Evolutionary conservation across 2,329 filamentous ascomycete species (phyloP).

Genomic region (Rutstroemia sydowiana): DNA sequence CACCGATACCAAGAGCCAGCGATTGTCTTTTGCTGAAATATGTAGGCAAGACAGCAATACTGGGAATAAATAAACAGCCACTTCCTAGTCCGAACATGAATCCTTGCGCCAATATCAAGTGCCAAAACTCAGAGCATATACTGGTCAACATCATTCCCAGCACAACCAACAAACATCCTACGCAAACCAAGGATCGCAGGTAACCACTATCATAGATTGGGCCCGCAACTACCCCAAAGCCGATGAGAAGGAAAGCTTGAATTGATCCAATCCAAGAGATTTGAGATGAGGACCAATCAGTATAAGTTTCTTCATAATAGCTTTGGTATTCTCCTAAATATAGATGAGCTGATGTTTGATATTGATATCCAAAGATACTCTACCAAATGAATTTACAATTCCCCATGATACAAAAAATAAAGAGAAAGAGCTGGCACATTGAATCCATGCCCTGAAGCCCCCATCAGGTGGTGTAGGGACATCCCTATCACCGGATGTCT

Average conservation of each 20-base stretch:
- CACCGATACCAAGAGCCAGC: constrained; percentile 33
- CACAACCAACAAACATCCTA: constrained; percentile 28
- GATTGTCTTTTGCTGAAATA: constrained; percentile 36
- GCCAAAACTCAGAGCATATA: constrained; percentile 34
- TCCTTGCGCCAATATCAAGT: constrained; percentile 38
- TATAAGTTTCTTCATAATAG: constrained; percentile 33
- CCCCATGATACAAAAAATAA: constrained; percentile 19
- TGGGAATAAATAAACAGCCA: constrained; percentile 36
- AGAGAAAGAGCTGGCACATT: not conserved
- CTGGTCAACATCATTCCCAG: constrained; percentile 35
- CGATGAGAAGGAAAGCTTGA: constrained; percentile 37
- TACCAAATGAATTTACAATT: constrained; percentile 33
- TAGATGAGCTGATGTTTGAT: not conserved
- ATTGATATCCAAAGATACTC: not conserved
- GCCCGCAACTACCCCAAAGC: constrained; percentile 34
- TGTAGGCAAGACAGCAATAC: constrained; percentile 32
- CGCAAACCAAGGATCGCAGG: constrained; percentile 24
- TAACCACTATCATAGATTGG: constrained; percentile 35
- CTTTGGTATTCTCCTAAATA: constrained; percentile 36
- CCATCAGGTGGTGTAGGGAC: too few relatives aligned
- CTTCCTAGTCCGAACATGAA: constrained; percentile 35
- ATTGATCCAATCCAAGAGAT: constrained; percentile 39
- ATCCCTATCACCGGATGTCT: too few relatives aligned
- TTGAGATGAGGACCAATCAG: constrained; percentile 30
- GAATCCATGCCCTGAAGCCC: not conserved